These are phyloP conservation scores for Oenanthe javanica DNA, from an alignment of 140 eudicot species.

Conservation along the genomic window DNA sequence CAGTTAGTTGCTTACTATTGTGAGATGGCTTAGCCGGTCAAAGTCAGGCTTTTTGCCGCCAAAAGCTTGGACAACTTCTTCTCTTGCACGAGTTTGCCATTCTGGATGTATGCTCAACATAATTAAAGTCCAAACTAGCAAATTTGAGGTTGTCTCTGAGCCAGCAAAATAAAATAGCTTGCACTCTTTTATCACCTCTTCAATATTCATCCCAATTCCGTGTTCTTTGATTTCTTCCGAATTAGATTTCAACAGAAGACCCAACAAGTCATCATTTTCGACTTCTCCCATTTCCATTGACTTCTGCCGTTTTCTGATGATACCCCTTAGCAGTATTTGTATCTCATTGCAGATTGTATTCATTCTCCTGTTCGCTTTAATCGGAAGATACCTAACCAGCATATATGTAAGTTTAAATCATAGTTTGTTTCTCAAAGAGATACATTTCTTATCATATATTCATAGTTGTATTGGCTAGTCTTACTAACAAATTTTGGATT, in stretches of 20 bases:
- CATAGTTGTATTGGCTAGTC: background rate
- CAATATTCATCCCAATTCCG: constrained; percentile 23
- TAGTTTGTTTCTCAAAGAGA: background rate
- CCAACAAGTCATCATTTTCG: constrained; percentile 5
- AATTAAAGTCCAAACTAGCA: constrained; percentile 33
- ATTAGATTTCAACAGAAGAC: background rate
- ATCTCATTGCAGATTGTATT: constrained; percentile 8
- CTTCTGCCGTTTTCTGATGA: constrained; percentile 26
- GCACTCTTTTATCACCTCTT: constrained; percentile 7
- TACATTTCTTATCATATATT: background rate
- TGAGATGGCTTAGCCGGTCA: constrained; percentile 11
- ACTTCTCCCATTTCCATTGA: constrained; percentile 25
- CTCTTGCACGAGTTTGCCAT: constrained; percentile 38
- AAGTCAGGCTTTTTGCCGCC: constrained; percentile 18
- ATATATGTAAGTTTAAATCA: background rate
- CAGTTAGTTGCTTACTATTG: constrained; percentile 17
- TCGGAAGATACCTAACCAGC: constrained; percentile 29
- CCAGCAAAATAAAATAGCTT: constrained; percentile 39
- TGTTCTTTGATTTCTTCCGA: constrained; percentile 20
- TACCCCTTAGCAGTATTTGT: constrained; percentile 3
- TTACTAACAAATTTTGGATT: background rate
- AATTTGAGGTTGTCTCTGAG: constrained; percentile 28
- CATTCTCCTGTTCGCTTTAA: constrained; percentile 18
- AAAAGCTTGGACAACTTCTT: constrained; percentile 24
- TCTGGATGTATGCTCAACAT: constrained; percentile 23